Percentiles rank a stretch among this genome's conserved stretches.
Conservation (phyloP, 2,329 filamentous ascomycete genomes). For the Cytospora paraplurivora region DNA sequence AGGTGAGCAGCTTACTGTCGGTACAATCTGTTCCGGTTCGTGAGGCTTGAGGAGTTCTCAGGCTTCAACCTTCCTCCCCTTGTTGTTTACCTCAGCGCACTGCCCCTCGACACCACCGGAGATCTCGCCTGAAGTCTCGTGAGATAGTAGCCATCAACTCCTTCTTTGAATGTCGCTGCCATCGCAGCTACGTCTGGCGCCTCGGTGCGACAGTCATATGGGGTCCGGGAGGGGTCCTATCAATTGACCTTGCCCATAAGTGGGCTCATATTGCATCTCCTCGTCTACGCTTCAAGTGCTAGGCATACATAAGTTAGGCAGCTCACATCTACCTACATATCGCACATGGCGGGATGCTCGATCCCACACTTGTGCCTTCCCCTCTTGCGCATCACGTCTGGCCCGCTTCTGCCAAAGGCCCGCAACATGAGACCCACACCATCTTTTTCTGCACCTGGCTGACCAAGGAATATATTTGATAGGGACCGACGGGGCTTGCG, state of each 20-base stretch:
- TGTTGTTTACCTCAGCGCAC: background rate
- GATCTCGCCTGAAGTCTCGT: background rate
- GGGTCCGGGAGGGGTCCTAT: background rate
- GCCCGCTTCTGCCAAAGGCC: slow-evolving; percentile 29
- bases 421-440: slow-evolving; percentile 25
- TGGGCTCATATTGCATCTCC: background rate
- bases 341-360: background rate
- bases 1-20: background rate
- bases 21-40: background rate
- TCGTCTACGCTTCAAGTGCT: background rate
- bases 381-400: slow-evolving; percentile 29
- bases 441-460: slow-evolving; percentile 28
- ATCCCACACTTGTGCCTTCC: slow-evolving; percentile 17
- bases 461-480: slow-evolving; percentile 27
- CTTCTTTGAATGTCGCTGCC: background rate
- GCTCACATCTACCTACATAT: background rate
- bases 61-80: background rate
- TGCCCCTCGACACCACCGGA: background rate
- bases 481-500: slow-evolving; percentile 23
- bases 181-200: background rate
- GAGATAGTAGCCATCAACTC: background rate
- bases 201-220: background rate
- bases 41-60: background rate
- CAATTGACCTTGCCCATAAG: background rate
- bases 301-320: background rate